Base-by-base conservation (phyloP, 495 filamentous ascomycete genomes). In the Penicillium bovifimosum region DNA sequence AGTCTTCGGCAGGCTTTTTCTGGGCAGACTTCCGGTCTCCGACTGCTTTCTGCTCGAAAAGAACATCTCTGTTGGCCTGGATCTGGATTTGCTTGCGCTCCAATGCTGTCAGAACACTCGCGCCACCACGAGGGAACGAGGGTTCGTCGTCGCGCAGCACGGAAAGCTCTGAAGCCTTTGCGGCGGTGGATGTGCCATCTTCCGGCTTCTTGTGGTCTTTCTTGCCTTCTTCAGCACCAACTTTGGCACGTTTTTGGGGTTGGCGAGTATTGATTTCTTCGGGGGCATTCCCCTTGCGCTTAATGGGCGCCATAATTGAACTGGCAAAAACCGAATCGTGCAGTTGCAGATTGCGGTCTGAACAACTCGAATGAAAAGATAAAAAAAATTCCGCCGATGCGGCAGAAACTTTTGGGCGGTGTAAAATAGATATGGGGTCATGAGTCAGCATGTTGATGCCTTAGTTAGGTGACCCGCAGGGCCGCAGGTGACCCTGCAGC, bases 11-110 rank as follows among this genome's bases (percentile, higher is more conserved):
- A 18, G 67, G 71, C 28, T 69, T 63, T 41, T 73, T 60, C 55
- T 61, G 72, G 58, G 54, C 61, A 16, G 64, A 74, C 48, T 72
- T 77, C 71, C 67, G 77, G 60, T 75, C 71, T 11, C 80, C 79
- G 17, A 7, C 17, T 43, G 27, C 41, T 50, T 83, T 80, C 58
- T 95, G 83, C 72, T 97, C 93, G 63, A 96, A 96, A 8, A 97
- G 76, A 20, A 92, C 91, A 77, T 98, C 93, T 61, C 85, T 82
- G 56, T 83, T 91, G 27, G 93, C 93, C 69, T 97, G 86, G 53
- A 93, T 88, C 60, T 93, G 87, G 59, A 98, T 96, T 69, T 97
- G 88, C 73, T 96, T 96, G 58, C 93, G 84, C 66, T 98, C 93
- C 45, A 98, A 77, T 20, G 93, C 91, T 7, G 93, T 96, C 68